Evolutionary conservation across 441 rosid genomes (phyloP), one percentile per base, ranked within the genome.

Genomic region (Erysimum cheiri): DNA sequence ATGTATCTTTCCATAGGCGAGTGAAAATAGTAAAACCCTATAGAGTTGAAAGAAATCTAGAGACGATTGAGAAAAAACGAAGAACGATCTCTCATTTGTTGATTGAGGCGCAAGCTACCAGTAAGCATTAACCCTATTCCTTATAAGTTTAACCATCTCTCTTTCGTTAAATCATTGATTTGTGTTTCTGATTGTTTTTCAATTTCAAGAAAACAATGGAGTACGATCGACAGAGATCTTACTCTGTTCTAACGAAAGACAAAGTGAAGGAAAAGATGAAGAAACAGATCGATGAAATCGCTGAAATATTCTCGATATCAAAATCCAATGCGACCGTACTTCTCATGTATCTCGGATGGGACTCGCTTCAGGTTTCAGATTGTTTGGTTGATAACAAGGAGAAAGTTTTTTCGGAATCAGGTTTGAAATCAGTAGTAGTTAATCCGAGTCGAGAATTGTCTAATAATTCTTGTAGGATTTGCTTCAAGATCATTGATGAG

Each of bases 281-380:
- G n/a, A 60, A 60, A 36, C 49, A 52, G 73, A 53, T 74, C 73
- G 13, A 53, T 6, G 63, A 3, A 4, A 29, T 74, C 52, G 66
- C 77, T 10, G 12, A 60, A 3, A 9, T 67, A 17, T 67, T 67
- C 36, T 26, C 2, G 10, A n/a, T 67, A 2, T 53, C 77, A 0
- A 60, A 10, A 36, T 12, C 77, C 3, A 41, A 67, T 6, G 71
- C 73, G 17, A 67, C 68, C 7, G 63, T 73, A 1, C 37, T 73
- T 12, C 68, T 67, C 41, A 50, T 60, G 56, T 8, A 15, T 24
- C 41, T 2, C 15, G 29, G 29, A n/a, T 66, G 62, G 68, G 22
- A 43, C 64, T 12, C 47, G 15, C 10, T 17, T 19, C 5, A 10
- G 57, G 17, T 67, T 67, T 54, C 63, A 1, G 73, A 60, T 15